These are phyloP conservation scores for Quercus dentata DNA, from an alignment of 306 rosid genomes.

Conservation along the genomic window DNA sequence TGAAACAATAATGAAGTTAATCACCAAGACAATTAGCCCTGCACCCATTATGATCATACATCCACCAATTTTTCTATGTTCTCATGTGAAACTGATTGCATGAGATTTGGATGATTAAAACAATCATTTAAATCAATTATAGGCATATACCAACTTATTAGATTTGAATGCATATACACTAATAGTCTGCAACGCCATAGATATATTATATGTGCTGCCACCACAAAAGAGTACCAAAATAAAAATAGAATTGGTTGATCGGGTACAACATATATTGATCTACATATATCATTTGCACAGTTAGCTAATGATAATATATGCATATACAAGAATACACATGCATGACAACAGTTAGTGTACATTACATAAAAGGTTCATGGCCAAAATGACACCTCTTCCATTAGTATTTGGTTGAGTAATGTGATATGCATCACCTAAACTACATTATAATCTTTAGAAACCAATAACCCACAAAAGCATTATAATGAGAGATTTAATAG, in stretches of 20 bases:
- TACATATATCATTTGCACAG: background rate
- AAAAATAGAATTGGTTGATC: background rate
- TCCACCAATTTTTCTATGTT: too few relatives aligned
- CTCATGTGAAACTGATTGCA: too few relatives aligned
- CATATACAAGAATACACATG: background rate
- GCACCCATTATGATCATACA: too few relatives aligned
- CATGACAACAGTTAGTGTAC: slow-evolving; percentile 14
- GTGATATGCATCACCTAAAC: slow-evolving; percentile 79
- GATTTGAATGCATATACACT: too few relatives aligned
- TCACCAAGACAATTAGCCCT: too few relatives aligned
- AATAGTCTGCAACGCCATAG: too few relatives aligned
- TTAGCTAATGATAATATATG: background rate
- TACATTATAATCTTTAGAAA: slow-evolving; percentile 21
- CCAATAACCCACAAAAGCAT: slow-evolving; percentile 12
- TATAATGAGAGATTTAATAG: slow-evolving; percentile 10
- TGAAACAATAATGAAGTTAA: too few relatives aligned
- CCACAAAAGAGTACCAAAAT: too few relatives aligned
- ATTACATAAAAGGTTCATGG: slow-evolving; percentile 41
- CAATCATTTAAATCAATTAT: too few relatives aligned
- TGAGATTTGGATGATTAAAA: too few relatives aligned
- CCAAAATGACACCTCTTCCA: slow-evolving; percentile 91
- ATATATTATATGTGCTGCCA: too few relatives aligned
- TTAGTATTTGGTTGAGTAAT: slow-evolving; percentile 82
- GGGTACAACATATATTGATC: background rate
- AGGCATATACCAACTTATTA: too few relatives aligned